phyloP scores from a whole-genome alignment of 495 filamentous ascomycete species.

The Bacidia rubella region DNA sequence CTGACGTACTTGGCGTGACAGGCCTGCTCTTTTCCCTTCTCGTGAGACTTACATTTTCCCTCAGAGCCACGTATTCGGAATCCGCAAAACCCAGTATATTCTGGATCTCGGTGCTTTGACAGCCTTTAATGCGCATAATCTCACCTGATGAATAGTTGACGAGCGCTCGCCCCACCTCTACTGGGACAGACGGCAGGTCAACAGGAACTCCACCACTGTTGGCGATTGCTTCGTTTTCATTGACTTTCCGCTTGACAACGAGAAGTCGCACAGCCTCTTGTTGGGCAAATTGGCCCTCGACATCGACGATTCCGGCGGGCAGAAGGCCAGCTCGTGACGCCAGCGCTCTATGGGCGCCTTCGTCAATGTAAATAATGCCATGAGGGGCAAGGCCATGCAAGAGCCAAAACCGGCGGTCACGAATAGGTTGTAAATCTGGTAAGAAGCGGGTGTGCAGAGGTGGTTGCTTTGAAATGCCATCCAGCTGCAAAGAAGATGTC shows the following conservation, averaged over 20 bases:
- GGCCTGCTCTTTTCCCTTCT: constrained; percentile 26
- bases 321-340: constrained; percentile 74
- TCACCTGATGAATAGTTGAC: constrained; percentile 86
- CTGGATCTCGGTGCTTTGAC: constrained; percentile 67
- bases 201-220: constrained; percentile 7
- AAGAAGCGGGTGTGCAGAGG: constrained; percentile 90
- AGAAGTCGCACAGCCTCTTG: constrained; percentile 81
- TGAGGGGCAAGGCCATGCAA: constrained; percentile 87
- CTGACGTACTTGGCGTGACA: constrained; percentile 25
- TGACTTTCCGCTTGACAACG: constrained; percentile 46
- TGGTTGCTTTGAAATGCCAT: constrained; percentile 17
- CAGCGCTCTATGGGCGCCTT: constrained; percentile 70
- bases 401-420: constrained; percentile 93
- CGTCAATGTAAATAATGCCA: constrained; percentile 83
- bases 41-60: constrained; percentile 79
- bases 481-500: constrained; percentile 24
- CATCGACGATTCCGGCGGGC: constrained; percentile 78
- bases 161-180: constrained; percentile 82
- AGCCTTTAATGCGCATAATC: constrained; percentile 70
- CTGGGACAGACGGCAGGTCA: constrained; percentile 36
- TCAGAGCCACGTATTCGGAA: constrained; percentile 82
- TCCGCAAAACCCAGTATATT: constrained; percentile 77
- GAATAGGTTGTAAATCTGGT: constrained; percentile 71
- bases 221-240: background rate
- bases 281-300: constrained; percentile 75